These are phyloP conservation scores for Pseudognaphalium luteoalbum DNA, from an alignment of 129 eudicot species.

Conservation along the genomic window DNA sequence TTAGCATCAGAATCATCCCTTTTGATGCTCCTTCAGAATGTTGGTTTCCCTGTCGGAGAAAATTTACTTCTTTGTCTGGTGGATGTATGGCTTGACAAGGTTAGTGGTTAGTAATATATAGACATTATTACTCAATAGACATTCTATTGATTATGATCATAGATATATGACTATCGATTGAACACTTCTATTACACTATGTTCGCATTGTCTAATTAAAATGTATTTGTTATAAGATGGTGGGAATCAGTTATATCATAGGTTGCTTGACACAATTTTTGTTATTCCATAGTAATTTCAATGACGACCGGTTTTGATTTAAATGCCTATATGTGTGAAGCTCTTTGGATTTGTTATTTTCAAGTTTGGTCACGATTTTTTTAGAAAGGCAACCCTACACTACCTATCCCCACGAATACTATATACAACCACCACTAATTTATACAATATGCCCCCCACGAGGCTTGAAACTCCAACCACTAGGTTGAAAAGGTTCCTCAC, in stretches of 20 bases:
- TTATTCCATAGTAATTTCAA: neutral
- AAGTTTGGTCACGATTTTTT: neutral
- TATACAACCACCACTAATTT: too few species aligned
- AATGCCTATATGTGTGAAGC: neutral
- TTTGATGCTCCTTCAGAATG: conserved; percentile 64
- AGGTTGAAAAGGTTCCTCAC: too few species aligned
- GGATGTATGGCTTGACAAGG: conserved; percentile 99
- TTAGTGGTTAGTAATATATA: conserved; percentile 23
- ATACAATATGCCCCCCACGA: too few species aligned
- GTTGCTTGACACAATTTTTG: neutral
- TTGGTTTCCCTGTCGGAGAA: conserved; percentile 76
- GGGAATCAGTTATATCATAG: neutral
- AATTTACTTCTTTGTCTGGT: conserved; percentile 87
- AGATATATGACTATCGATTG: neutral
- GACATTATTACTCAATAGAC: neutral
- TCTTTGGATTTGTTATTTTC: neutral
- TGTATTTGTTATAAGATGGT: neutral
- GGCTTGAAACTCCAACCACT: too few species aligned
- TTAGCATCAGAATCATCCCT: conserved; percentile 79
- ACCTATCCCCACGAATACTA: too few species aligned
- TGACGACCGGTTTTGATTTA: neutral
- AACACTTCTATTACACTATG: neutral
- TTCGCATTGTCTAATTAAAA: neutral
- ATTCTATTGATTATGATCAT: neutral
- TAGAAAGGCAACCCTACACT: too few species aligned